These are phyloP conservation scores for Rosellinia necatrix DNA, from an alignment of 2,329 filamentous ascomycete genomes.

Conservation along the genomic window DNA sequence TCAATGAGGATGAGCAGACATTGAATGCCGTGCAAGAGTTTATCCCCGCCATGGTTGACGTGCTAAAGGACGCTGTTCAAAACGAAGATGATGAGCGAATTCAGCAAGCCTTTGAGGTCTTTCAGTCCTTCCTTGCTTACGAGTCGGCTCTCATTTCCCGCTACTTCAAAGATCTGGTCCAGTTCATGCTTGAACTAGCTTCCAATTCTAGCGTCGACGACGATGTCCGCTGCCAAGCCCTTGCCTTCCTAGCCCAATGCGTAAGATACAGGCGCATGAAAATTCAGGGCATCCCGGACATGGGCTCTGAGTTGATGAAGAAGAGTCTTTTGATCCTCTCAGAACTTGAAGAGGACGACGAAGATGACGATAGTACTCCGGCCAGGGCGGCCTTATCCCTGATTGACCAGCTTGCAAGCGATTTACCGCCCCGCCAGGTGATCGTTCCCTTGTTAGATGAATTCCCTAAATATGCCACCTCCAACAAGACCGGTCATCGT, in stretches of 20 bases:
- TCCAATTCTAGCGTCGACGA: conserved; percentile 78
- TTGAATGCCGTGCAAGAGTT: conserved; percentile 78
- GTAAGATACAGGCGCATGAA: conserved; percentile 94
- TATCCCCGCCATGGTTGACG: conserved; percentile 85
- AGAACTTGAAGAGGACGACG: conserved; percentile 79
- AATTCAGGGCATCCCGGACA: conserved; percentile 82
- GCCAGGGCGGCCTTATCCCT: conserved; percentile 83
- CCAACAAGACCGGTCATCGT: conserved; percentile 75
- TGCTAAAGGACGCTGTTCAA: conserved; percentile 83
- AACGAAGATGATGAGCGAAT: conserved; percentile 83
- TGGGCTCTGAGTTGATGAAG: conserved; percentile 84
- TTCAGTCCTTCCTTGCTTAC: conserved; percentile 91
- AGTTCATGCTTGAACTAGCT: conserved; percentile 91
- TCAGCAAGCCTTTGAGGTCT: conserved; percentile 92
- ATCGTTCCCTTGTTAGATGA: conserved; percentile 89
- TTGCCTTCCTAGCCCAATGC: conserved; percentile 91
- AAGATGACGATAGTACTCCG: conserved; percentile 85
- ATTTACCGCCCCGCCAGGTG: conserved; percentile 89
- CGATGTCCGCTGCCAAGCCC: conserved; percentile 84
- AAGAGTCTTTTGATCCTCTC: conserved; percentile 89
- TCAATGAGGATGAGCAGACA: conserved; percentile 78
- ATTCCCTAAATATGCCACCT: conserved; percentile 79
- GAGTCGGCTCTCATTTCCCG: conserved; percentile 81
- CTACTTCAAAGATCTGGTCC: conserved; percentile 87
- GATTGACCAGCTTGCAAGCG: conserved; percentile 85